Conservation (phyloP, 371 early-diverging fungal species). For the Mucor velutinosus region DNA sequence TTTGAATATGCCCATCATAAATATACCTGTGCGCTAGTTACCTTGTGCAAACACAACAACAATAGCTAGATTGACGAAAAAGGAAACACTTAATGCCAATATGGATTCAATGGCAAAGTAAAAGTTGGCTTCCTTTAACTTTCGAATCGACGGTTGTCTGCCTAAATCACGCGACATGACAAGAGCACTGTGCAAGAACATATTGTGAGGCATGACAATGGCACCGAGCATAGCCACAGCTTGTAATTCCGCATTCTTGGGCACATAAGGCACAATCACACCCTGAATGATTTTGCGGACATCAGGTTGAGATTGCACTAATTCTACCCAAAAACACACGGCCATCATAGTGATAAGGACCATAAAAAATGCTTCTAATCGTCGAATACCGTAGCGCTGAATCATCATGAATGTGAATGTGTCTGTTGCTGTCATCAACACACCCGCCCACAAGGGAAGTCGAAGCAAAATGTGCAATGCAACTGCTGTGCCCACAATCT, state of each 20-base stretch:
- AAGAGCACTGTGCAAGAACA: constrained; percentile 71
- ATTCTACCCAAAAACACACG: constrained; percentile 70
- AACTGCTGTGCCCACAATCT: constrained; percentile 81
- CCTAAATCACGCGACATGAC: constrained; percentile 64
- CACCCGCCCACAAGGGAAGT: constrained; percentile 68
- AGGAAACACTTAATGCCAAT: constrained; percentile 65
- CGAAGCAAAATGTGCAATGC: constrained; percentile 68
- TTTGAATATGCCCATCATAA: not conserved
- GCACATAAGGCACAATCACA: constrained; percentile 59
- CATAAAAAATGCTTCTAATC: constrained; percentile 67
- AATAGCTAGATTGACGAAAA: constrained; percentile 73
- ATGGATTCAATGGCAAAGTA: constrained; percentile 69
- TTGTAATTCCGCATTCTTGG: constrained; percentile 58
- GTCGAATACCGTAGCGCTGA: constrained; percentile 65
- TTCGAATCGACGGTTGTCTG: constrained; percentile 40
- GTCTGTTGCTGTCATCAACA: constrained; percentile 69
- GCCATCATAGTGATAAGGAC: constrained; percentile 64
- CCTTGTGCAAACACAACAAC: constrained; percentile 69
- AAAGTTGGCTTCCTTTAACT: constrained; percentile 67
- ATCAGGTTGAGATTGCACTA: constrained; percentile 62
- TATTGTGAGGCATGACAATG: constrained; percentile 78
- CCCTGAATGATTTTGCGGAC: constrained; percentile 56
- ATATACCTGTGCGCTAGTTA: constrained; percentile 8
- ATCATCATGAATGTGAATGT: constrained; percentile 66
- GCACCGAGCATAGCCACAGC: constrained; percentile 74